Evolutionary conservation across 2,329 filamentous ascomycete genomes (phyloP).

Genomic region (Beauveria caledonica): DNA sequence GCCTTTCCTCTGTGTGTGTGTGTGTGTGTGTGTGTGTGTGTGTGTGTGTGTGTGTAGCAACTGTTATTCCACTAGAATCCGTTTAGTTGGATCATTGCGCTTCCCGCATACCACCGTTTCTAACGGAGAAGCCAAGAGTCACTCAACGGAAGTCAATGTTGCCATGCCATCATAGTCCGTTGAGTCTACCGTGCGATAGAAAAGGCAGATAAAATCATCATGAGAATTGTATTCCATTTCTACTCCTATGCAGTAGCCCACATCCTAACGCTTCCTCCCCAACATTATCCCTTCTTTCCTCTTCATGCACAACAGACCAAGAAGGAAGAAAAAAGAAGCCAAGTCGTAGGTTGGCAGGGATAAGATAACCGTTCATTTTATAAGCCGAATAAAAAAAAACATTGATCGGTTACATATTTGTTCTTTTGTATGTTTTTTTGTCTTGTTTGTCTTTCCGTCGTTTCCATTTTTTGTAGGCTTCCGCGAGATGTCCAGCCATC

Average conservation of each 20-base stretch:
- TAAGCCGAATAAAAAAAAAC: conserved; percentile 8
- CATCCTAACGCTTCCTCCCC: not conserved
- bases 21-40: too few species aligned
- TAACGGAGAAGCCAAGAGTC: not conserved
- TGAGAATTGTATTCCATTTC: conserved; percentile 10
- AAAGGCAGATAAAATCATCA: not conserved
- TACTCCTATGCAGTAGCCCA: conserved; percentile 9
- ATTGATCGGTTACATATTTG: conserved; percentile 11
- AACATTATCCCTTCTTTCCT: not conserved
- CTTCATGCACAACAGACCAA: not conserved
- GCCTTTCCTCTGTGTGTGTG: too few species aligned
- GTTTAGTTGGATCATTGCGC: not conserved
- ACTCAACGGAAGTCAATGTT: not conserved
- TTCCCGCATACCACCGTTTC: not conserved
- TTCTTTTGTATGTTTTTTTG: conserved; percentile 9
- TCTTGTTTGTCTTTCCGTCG: conserved; percentile 10
- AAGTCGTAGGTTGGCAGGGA: conserved; percentile 2
- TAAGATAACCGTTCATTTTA: conserved; percentile 10
- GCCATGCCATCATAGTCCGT: not conserved
- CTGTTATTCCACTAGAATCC: too few species aligned
- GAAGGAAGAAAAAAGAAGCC: not conserved
- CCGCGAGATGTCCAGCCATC: not conserved
- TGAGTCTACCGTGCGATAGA: not conserved
- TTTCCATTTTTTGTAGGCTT: not conserved
- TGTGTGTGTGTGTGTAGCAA: too few species aligned